Base-by-base conservation (phyloP, 2,329 filamentous ascomycete genomes). In the Phaeophleospora eucalypticola region DNA sequence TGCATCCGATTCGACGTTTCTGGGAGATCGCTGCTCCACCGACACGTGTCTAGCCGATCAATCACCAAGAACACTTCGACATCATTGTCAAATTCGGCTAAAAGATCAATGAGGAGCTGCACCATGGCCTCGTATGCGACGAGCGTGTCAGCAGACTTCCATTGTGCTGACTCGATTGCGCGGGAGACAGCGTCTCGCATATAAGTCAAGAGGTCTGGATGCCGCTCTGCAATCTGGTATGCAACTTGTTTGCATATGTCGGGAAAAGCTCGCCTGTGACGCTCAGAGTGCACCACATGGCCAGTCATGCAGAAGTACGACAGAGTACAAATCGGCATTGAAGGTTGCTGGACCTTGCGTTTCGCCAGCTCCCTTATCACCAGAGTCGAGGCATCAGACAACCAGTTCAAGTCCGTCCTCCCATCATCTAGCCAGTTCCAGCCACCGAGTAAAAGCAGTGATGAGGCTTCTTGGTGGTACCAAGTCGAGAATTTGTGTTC, bases 221-320 rank as follows among this genome's bases (percentile, higher is more conserved):
- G 42, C 33, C n/a, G 12, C 10, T 12, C 18, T 45, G 42, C 42
- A 15, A 45, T 12, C 21, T 45, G 42, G 16, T 45, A 45, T 6
- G 38, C 10, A 14, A 45, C n/a, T n/a, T n/a, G n/a, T n/a, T n/a
- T n/a, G n/a, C n/a, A n/a, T n/a, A n/a, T n/a, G n/a, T n/a, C n/a
- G n/a, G n/a, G n/a, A n/a, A n/a, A n/a, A n/a, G n/a, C n/a, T n/a
- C n/a, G n/a, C n/a, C n/a, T n/a, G n/a, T n/a, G n/a, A n/a, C n/a
- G n/a, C n/a, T n/a, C n/a, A 17, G 14, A 10, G 10, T n/a, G 10
- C 16, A 38, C 16, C 7, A 45, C 21, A 7, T 34, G n/a, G 9
- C 16, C 9, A 16, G 6, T 41, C 12, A 9, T 6, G 20, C 37
- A 19, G 9, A 14, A 19, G 9, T 24, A 19, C 9, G 12, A 10